These are phyloP conservation scores for Penicillium diatomitis DNA, from an alignment of 495 filamentous ascomycete genomes.

Conservation along the genomic window DNA sequence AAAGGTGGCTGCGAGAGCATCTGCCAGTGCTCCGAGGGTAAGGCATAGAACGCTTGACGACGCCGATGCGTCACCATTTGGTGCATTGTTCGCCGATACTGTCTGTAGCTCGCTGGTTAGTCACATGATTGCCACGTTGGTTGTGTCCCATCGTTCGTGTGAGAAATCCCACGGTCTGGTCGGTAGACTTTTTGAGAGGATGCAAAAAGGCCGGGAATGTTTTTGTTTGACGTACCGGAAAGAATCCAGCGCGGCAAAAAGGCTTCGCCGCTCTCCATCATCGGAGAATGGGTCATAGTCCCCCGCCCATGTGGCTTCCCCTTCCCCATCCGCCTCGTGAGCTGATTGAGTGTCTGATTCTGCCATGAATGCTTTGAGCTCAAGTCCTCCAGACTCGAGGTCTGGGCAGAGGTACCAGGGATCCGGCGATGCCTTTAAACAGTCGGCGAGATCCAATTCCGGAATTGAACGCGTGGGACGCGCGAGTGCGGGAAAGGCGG, in stretches of 20 bases:
- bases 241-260: slow-evolving; percentile 72
- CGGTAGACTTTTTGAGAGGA: too few relatives aligned
- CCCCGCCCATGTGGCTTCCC: slow-evolving; percentile 40
- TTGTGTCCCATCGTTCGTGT: too few relatives aligned
- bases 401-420: too few relatives aligned
- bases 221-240: slow-evolving; percentile 56
- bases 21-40: slow-evolving; percentile 75
- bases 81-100: slow-evolving; percentile 77
- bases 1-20: slow-evolving; percentile 74
- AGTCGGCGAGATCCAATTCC: too few relatives aligned
- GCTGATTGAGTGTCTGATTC: slow-evolving; percentile 1
- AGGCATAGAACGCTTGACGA: slow-evolving; percentile 80
- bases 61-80: slow-evolving; percentile 81
- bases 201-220: too few relatives aligned
- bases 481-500: slow-evolving; percentile 1
- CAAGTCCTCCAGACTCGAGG: too few relatives aligned
- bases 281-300: slow-evolving; percentile 57
- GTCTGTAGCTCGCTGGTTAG: slow-evolving; percentile 35
- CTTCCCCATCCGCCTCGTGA: slow-evolving; percentile 19
- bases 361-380: slow-evolving; percentile 5
- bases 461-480: too few relatives aligned
- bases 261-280: slow-evolving; percentile 63
- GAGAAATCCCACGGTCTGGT: too few relatives aligned
- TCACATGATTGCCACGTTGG: background rate
- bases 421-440: too few relatives aligned